A percentile compares a stretch with the other conserved stretches of the same genome.
Evolutionary conservation across 1,284 basidiomycete species (phyloP).

Genomic region (Ustilago bromivora): DNA sequence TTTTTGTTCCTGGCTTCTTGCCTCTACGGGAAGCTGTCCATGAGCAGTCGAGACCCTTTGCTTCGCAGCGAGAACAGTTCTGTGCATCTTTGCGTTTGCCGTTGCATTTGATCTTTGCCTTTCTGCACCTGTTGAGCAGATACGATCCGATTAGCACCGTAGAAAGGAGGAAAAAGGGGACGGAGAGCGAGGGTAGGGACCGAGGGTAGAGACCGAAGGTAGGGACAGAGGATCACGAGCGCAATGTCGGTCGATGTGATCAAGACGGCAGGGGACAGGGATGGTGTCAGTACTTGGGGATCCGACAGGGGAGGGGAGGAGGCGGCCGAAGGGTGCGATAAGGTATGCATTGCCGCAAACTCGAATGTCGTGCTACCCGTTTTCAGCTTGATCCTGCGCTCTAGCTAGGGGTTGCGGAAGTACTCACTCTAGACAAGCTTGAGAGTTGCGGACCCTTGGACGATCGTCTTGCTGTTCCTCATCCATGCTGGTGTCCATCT

Average conservation of each 20-base stretch:
- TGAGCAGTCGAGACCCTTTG: slow-evolving; percentile 47
- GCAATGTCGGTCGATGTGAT: background rate
- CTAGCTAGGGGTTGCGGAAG: too few relatives aligned
- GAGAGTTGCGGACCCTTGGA: slow-evolving; percentile 46
- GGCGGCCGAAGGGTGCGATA: slow-evolving; percentile 3
- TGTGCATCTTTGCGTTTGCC: slow-evolving; percentile 51
- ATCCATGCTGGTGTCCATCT: slow-evolving; percentile 39
- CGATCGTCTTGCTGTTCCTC: slow-evolving; percentile 33
- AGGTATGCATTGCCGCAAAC: slow-evolving; percentile 46
- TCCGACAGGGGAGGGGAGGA: slow-evolving; percentile 9
- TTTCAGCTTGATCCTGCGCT: background rate
- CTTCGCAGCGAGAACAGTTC: slow-evolving; percentile 48
- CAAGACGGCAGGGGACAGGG: background rate
- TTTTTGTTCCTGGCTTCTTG: slow-evolving; percentile 53
- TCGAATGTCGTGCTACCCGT: slow-evolving; percentile 7
- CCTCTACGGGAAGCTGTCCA: slow-evolving; percentile 49
- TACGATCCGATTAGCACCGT: background rate
- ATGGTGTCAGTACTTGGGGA: slow-evolving; percentile 11
- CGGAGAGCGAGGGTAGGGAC: background rate
- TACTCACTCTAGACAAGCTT: slow-evolving; percentile 52
- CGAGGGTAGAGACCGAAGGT: too few relatives aligned
- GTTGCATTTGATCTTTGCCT: slow-evolving; percentile 56
- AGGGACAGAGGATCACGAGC: background rate
- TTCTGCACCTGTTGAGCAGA: slow-evolving; percentile 34
- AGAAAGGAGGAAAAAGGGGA: background rate